Evolutionary conservation across 1,139 yeast genomes (phyloP).

Genomic region (Sugiyamaella paludigena): DNA sequence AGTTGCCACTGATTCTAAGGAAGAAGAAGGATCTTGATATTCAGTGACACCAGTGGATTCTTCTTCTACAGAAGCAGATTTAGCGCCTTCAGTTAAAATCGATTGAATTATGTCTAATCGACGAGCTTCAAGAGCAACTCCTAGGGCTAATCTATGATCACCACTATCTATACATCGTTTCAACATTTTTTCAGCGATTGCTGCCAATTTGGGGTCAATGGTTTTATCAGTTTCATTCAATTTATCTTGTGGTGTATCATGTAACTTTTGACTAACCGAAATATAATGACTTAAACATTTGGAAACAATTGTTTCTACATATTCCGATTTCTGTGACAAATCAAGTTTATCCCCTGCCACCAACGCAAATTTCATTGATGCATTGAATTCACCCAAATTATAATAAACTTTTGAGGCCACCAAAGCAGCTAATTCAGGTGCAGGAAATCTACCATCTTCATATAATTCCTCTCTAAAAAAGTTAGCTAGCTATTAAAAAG

Average conservation of each 20-base stretch:
- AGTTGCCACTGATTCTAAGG: slow-evolving; percentile 32
- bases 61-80: slow-evolving; percentile 11
- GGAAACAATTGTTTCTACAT: slow-evolving; percentile 88
- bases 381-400: slow-evolving; percentile 89
- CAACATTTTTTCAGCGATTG: slow-evolving; percentile 84
- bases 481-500: neutral
- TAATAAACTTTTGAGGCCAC: slow-evolving; percentile 93
- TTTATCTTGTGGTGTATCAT: slow-evolving; percentile 39
- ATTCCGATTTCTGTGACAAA: slow-evolving; percentile 72
- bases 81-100: slow-evolving; percentile 52
- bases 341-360: slow-evolving; percentile 81
- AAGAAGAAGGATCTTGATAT: slow-evolving; percentile 5
- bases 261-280: slow-evolving; percentile 56
- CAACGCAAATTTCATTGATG: slow-evolving; percentile 84
- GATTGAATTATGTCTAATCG: slow-evolving; percentile 76
- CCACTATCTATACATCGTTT: slow-evolving; percentile 68
- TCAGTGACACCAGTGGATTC: slow-evolving; percentile 26
- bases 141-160: slow-evolving; percentile 80
- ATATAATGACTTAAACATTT: slow-evolving; percentile 87
- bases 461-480: slow-evolving; percentile 66
- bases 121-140: slow-evolving; percentile 85
- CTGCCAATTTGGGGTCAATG: slow-evolving; percentile 62
- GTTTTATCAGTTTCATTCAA: slow-evolving; percentile 23
- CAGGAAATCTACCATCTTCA: slow-evolving; percentile 76
- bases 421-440: slow-evolving; percentile 82